Percentiles rank a stretch among this genome's conserved stretches.
These are phyloP conservation scores for Cantharellus anzutake DNA, from an alignment of 768 basidiomycete genomes.

Conservation along the genomic window DNA sequence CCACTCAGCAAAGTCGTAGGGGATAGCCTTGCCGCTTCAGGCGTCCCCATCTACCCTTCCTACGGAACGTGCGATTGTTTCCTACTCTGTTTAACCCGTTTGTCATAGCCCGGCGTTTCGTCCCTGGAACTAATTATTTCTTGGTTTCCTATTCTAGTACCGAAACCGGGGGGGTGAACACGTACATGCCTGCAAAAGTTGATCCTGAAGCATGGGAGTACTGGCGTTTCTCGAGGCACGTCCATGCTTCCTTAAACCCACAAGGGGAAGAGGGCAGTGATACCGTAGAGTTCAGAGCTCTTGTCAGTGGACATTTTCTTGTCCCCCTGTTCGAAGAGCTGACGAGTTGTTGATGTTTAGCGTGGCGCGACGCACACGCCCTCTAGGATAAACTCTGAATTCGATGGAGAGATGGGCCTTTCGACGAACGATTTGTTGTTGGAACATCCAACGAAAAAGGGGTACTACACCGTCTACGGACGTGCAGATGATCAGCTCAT, in stretches of 20 bases:
- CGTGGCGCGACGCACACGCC: neutral
- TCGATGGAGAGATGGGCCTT: constrained; percentile 13
- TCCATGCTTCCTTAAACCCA: neutral
- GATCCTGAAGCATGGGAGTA: constrained; percentile 1
- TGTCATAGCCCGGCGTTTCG: neutral
- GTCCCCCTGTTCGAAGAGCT: no score
- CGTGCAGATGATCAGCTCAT: constrained; percentile 29
- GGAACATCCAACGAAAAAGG: constrained; percentile 23
- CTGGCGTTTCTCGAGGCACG: neutral
- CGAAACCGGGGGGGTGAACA: constrained; percentile 2
- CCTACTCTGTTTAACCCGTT: neutral
- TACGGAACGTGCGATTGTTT: constrained; percentile 4
- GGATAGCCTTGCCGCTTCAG: constrained; percentile 3
- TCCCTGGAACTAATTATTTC: no score
- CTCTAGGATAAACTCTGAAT: neutral
- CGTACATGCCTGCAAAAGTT: neutral
- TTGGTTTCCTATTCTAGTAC: neutral
- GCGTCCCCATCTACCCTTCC: constrained; percentile 1
- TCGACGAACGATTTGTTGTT: constrained; percentile 13
- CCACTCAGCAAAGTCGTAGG: constrained; percentile 7
- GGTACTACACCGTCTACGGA: constrained; percentile 22
- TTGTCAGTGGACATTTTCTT: neutral
- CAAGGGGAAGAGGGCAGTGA: neutral
- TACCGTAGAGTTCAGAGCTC: neutral
- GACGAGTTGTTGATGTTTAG: neutral